These are phyloP conservation scores for Brassica hybrid DNA, from an alignment of 441 rosid species.

Conservation along the genomic window DNA sequence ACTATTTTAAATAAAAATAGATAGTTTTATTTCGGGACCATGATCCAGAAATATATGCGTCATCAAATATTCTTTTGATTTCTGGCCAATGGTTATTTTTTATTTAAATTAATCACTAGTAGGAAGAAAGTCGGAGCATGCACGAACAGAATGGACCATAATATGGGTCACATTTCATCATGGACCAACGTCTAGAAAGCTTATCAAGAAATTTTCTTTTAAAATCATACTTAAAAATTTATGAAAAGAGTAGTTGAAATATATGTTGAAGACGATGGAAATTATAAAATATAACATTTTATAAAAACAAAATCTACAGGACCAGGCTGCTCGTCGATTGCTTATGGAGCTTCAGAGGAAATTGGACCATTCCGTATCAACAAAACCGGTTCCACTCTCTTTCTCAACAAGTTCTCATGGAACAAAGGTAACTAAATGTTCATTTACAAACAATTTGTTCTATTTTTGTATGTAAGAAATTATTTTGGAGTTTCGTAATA, in stretches of 20 bases:
- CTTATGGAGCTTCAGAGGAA: constrained; percentile 90
- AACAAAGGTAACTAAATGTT: constrained; percentile 50
- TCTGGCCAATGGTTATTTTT: constrained; percentile 21
- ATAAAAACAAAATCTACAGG: constrained; percentile 50
- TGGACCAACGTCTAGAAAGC: constrained; percentile 17
- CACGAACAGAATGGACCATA: constrained; percentile 3
- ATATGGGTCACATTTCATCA: constrained; percentile 15
- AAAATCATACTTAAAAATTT: not conserved
- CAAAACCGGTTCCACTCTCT: constrained; percentile 64
- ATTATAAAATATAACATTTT: not conserved
- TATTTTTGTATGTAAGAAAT: not conserved
- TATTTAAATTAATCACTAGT: constrained; percentile 12
- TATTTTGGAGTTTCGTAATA: too few species aligned
- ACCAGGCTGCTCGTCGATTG: constrained; percentile 89
- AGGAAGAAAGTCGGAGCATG: constrained; percentile 30
- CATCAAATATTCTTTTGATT: constrained; percentile 24
- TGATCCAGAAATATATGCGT: constrained; percentile 23
- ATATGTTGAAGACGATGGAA: not conserved
- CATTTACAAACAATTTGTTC: not conserved
- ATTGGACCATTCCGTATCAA: constrained; percentile 83
- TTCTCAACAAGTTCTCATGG: constrained; percentile 70
- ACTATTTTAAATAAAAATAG: not conserved
- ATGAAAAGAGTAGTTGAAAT: not conserved
- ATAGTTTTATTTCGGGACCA: constrained; percentile 7
- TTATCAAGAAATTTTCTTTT: not conserved